A percentile compares a stretch with the other conserved stretches of the same genome.
Conservation (phyloP, 345 rosid genomes). For the Anastatica hierochuntica region DNA sequence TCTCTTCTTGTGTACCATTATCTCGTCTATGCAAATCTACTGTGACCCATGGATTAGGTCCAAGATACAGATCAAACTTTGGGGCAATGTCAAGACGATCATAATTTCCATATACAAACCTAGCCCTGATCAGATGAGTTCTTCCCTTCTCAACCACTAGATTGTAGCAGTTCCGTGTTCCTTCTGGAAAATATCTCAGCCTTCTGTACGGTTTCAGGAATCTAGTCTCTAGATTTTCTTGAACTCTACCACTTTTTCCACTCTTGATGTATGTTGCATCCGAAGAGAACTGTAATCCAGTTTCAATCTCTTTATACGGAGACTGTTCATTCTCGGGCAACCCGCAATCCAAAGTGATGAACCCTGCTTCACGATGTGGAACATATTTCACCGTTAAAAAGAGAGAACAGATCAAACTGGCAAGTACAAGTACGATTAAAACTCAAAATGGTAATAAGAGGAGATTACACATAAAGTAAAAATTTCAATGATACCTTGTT, state of each 20-base stretch:
- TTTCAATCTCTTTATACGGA: neutral
- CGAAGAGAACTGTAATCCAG: neutral
- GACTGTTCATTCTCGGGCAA: neutral
- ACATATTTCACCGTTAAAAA: neutral
- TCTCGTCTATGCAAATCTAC: neutral
- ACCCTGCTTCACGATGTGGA: conserved; percentile 15
- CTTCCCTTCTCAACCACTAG: conserved; percentile 20
- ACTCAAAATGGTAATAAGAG: neutral
- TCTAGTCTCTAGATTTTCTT: neutral
- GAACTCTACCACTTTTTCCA: conserved; percentile 11
- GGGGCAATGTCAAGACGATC: neutral
- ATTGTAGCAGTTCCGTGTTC: conserved; percentile 35
- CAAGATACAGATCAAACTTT: conserved; percentile 13
- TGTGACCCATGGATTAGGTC: conserved; percentile 22
- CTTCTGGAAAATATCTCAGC: conserved; percentile 33
- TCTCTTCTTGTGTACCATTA: neutral
- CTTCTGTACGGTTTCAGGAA: neutral
- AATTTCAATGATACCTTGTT: conserved; percentile 28
- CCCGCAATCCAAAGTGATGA: conserved; percentile 45
- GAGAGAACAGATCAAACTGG: neutral
- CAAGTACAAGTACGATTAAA: neutral
- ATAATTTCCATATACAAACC: conserved; percentile 36
- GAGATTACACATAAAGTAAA: neutral
- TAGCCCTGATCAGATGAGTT: conserved; percentile 25
- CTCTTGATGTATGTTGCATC: conserved; percentile 27